Evolutionary conservation across 805 yeast species (phyloP).

Genomic region (Zygoascus biomembranicola): DNA sequence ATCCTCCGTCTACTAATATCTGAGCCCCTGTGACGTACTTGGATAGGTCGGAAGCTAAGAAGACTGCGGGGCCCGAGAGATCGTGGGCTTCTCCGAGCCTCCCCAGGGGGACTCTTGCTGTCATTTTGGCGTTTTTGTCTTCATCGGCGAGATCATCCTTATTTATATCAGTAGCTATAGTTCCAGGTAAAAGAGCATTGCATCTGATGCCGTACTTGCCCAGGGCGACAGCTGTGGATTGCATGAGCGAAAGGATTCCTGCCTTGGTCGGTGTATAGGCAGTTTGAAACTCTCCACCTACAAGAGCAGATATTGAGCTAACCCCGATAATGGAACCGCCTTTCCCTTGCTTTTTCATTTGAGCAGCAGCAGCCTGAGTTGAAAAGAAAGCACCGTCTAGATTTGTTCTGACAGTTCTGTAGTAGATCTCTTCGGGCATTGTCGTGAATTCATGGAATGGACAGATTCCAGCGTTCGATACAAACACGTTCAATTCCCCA

Average conservation of each 20-base stretch:
- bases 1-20: constrained; percentile 76
- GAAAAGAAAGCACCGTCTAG: constrained; percentile 56
- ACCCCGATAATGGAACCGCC: constrained; percentile 50
- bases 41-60: constrained; percentile 64
- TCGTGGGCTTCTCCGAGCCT: constrained; percentile 80
- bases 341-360: constrained; percentile 42
- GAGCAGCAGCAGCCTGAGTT: constrained; percentile 54
- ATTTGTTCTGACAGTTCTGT: constrained; percentile 50
- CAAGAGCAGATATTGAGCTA: constrained; percentile 60
- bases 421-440: constrained; percentile 47
- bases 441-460: constrained; percentile 39
- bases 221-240: constrained; percentile 53
- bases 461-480: constrained; percentile 52
- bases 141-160: constrained; percentile 32
- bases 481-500: constrained; percentile 44
- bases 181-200: constrained; percentile 69
- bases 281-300: constrained; percentile 27
- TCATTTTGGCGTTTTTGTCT: constrained; percentile 40
- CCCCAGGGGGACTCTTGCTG: constrained; percentile 59
- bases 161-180: constrained; percentile 60
- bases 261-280: constrained; percentile 60
- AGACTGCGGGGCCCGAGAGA: constrained; percentile 65
- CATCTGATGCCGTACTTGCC: constrained; percentile 60
- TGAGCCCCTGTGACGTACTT: constrained; percentile 77
- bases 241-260: constrained; percentile 53